These are phyloP conservation scores for Pontederia paniculata DNA, from an alignment of 176 grass and related monocot genomes.

Conservation along the genomic window DNA sequence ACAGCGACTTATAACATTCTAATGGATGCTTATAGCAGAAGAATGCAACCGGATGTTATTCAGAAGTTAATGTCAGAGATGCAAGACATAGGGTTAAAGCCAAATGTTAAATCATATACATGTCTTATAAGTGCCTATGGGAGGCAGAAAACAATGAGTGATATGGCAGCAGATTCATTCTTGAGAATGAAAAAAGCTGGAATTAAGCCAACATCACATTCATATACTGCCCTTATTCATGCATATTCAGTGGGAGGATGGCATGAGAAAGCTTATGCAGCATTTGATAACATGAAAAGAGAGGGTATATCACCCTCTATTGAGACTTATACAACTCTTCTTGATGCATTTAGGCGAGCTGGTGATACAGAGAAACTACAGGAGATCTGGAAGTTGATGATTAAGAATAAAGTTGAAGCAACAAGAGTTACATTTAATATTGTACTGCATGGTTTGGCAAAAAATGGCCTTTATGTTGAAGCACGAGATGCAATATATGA, in stretches of 20 bases:
- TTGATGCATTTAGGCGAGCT: slow-evolving; percentile 60
- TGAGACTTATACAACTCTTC: slow-evolving; percentile 59
- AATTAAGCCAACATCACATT: slow-evolving; percentile 45
- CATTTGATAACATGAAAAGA: slow-evolving; percentile 65
- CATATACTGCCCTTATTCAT: slow-evolving; percentile 57
- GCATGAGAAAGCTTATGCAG: slow-evolving; percentile 42
- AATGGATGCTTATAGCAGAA: slow-evolving; percentile 84
- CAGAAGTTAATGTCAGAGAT: slow-evolving; percentile 59
- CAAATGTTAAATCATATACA: slow-evolving; percentile 60
- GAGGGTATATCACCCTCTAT: slow-evolving; percentile 61
- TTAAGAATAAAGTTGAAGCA: slow-evolving; percentile 39
- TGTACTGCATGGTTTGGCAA: slow-evolving; percentile 74
- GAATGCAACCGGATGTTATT: slow-evolving; percentile 71
- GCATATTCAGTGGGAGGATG: slow-evolving; percentile 59
- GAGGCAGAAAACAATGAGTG: slow-evolving; percentile 61
- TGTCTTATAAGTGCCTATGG: slow-evolving; percentile 75
- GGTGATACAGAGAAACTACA: slow-evolving; percentile 48
- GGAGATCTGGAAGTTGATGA: slow-evolving; percentile 83
- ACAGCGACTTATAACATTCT: slow-evolving; percentile 70
- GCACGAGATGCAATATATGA: slow-evolving; percentile 67
- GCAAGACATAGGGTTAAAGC: slow-evolving; percentile 45
- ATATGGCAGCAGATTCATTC: slow-evolving; percentile 71
- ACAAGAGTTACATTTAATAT: slow-evolving; percentile 62
- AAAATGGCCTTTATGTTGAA: slow-evolving; percentile 78
- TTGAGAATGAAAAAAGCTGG: slow-evolving; percentile 63